Evolutionary conservation across 208 protist genomes (phyloP).

Genomic region (Wallacemonas collosoma): DNA sequence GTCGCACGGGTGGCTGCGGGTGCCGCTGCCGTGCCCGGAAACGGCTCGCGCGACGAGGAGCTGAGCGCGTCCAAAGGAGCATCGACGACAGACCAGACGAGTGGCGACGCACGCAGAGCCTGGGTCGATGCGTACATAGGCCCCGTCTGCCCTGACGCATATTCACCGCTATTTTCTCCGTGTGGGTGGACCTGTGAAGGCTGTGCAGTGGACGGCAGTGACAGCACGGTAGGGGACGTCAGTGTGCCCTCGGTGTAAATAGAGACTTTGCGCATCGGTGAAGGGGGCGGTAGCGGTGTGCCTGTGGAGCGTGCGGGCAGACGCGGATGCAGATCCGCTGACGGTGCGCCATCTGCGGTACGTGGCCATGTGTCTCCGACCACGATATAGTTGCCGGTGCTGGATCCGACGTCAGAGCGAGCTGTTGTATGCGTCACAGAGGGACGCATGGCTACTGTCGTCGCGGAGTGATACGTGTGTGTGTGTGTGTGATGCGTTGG

Average conservation of each 20-base stretch:
- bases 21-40: not conserved
- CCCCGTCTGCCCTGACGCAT: too few relatives aligned
- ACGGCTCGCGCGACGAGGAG: not conserved
- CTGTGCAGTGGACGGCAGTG: not conserved
- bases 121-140: not conserved
- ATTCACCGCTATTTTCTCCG: too few relatives aligned
- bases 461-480: not conserved
- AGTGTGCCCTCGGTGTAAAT: not conserved
- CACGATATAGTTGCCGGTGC: conserved; percentile 2
- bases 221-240: not conserved
- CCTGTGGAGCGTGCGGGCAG: not conserved
- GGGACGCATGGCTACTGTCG: too few relatives aligned
- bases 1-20: not conserved
- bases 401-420: not conserved
- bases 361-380: not conserved
- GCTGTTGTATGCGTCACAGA: too few relatives aligned
- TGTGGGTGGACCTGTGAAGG: too few relatives aligned
- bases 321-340: not conserved
- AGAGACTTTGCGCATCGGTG: not conserved
- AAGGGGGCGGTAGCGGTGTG: not conserved
- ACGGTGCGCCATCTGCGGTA: not conserved
- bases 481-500: not conserved
- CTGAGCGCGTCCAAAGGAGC: not conserved
- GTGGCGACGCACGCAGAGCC: not conserved
- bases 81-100: conserved; percentile 4